These are phyloP conservation scores for Clarireedia monteithiana DNA, from an alignment of 2,329 filamentous ascomycete species.

Conservation along the genomic window DNA sequence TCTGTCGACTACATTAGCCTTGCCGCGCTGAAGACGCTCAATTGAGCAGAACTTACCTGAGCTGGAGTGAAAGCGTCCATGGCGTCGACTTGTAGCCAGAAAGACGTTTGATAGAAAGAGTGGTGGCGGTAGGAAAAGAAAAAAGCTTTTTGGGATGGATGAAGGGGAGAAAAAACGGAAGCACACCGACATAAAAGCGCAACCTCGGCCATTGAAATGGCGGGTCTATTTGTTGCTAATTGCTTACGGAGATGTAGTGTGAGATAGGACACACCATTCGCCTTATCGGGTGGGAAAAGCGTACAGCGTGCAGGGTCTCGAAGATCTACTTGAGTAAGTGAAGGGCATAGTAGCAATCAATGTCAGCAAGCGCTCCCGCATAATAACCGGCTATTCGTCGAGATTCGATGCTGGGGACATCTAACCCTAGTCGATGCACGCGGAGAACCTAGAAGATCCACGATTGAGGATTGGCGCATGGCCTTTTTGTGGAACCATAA, in stretches of 20 bases:
- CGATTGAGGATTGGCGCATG: neutral
- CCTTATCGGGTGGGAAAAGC: neutral
- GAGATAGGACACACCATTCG: neutral
- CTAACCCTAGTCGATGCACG: neutral
- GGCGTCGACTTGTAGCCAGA: neutral
- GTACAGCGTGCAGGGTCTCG: neutral
- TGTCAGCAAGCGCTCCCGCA: neutral
- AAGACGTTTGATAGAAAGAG: neutral
- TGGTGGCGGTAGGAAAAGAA: neutral
- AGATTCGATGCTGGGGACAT: neutral
- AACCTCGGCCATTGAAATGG: too few relatives aligned
- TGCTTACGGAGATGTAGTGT: neutral
- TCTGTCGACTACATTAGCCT: constrained; percentile 26
- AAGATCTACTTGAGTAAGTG: neutral
- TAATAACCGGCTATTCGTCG: neutral
- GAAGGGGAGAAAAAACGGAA: neutral
- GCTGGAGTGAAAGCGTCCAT: constrained; percentile 37
- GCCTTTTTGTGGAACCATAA: too few relatives aligned
- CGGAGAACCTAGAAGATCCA: neutral
- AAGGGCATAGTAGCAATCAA: neutral
- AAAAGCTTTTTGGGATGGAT: neutral
- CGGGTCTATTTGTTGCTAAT: neutral
- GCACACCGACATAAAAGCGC: neutral
- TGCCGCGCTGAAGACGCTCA: neutral
- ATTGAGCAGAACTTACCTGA: constrained; percentile 13